These are phyloP conservation scores for Paramecium pentaurelia DNA, from an alignment of 73 alveolate species.

Conservation along the genomic window DNA sequence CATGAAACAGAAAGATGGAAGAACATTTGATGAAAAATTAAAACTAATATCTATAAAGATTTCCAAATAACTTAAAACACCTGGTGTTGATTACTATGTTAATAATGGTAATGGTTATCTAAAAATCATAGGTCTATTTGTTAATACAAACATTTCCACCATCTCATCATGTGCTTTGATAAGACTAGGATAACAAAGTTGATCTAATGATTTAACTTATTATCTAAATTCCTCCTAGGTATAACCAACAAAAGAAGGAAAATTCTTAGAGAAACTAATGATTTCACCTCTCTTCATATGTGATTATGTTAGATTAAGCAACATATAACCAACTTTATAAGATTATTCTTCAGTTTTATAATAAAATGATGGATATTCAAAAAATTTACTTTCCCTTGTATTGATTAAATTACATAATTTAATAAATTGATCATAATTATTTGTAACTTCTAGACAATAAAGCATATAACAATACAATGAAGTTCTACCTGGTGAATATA, in stretches of 20 bases:
- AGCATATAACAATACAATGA: constrained; percentile 24
- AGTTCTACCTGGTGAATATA: neutral
- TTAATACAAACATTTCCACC: constrained; percentile 35
- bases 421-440: constrained; percentile 24
- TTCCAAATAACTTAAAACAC: neutral
- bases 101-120: neutral
- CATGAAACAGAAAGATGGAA: neutral
- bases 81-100: neutral
- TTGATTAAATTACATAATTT: neutral
- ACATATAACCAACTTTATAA: neutral
- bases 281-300: constrained; percentile 27
- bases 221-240: neutral
- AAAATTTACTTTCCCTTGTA: constrained; percentile 8
- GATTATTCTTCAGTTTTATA: constrained; percentile 2
- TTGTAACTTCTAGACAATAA: constrained; percentile 28
- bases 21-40: neutral
- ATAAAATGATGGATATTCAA: constrained; percentile 15
- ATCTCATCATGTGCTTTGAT: constrained; percentile 25
- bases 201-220: neutral
- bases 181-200: neutral
- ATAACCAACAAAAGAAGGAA: neutral
- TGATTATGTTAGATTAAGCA: neutral
- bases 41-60: constrained; percentile 25
- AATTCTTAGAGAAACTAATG: neutral
- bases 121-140: constrained; percentile 14